Percentiles rank a stretch among this genome's conserved stretches.
Evolutionary conservation across 306 rosid genomes (phyloP).

Genomic region (Sechiopsis laciniata): DNA sequence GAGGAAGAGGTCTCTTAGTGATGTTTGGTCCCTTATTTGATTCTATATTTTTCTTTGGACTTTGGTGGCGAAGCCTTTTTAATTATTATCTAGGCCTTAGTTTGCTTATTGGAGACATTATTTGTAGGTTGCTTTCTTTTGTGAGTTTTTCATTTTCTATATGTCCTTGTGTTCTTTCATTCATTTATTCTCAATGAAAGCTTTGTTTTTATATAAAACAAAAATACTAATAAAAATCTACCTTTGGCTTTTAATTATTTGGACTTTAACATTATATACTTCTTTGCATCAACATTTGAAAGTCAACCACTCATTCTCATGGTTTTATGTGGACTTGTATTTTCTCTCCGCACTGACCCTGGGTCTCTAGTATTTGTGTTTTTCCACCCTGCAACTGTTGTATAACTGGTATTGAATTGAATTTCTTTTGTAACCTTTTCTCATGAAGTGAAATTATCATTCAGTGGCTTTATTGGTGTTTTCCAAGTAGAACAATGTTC

Average conservation of each 20-base stretch:
- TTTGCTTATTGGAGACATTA: too few species aligned
- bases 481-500: neutral
- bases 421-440: conserved; percentile 1
- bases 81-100: too few species aligned
- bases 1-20: too few species aligned
- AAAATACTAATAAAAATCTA: too few species aligned
- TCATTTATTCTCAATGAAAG: too few species aligned
- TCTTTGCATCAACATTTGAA: neutral
- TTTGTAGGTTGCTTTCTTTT: too few species aligned
- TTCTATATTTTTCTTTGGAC: too few species aligned
- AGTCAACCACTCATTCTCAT: neutral
- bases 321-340: neutral
- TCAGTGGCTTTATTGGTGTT: neutral
- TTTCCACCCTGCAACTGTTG: neutral
- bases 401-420: neutral
- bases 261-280: neutral
- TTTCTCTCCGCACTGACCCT: neutral
- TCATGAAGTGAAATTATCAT: neutral
- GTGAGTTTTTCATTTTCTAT: too few species aligned
- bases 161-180: too few species aligned
- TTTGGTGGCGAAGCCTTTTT: too few species aligned
- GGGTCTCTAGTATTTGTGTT: neutral
- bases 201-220: too few species aligned
- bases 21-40: too few species aligned
- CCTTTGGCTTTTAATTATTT: neutral